phyloP scores from a whole-genome alignment of 2,329 filamentous ascomycete genomes.

The Dryadomyces quercus-mongolicae region DNA sequence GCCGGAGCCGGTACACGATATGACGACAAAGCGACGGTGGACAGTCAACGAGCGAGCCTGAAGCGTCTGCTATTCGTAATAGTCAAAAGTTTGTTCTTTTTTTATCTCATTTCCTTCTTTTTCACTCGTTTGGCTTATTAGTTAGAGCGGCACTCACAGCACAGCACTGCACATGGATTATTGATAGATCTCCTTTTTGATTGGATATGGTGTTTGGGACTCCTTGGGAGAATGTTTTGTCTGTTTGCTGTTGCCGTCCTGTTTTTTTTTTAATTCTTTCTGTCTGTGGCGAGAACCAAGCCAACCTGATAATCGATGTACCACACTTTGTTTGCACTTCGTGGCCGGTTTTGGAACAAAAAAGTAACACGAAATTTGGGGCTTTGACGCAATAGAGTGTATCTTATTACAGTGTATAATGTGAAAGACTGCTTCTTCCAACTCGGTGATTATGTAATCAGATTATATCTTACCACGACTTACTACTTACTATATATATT shows the following conservation, averaged over 20 bases:
- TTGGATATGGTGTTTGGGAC: no score
- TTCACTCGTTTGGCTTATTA: neutral
- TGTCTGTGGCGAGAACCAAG: neutral
- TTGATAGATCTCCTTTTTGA: neutral
- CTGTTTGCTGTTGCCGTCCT: neutral
- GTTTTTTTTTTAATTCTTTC: neutral
- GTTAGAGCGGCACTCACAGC: neutral
- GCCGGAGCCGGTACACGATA: conserved; percentile 31
- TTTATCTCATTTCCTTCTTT: neutral
- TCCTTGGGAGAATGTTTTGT: no score
- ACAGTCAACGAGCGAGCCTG: conserved; percentile 33
- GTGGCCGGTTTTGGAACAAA: neutral
- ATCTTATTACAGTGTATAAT: no score
- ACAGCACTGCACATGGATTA: neutral
- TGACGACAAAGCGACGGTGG: conserved; percentile 40
- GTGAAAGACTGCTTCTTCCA: no score
- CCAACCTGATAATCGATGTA: neutral
- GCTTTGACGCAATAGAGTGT: no score
- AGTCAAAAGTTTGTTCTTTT: neutral
- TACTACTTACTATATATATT: no score
- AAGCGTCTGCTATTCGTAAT: neutral
- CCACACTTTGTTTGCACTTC: neutral
- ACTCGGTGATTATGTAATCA: no score
- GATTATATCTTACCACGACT: no score
- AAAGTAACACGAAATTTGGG: neutral